Conservation (phyloP, 192 early-diverging fungal species). For the Coemansia sp. region DNA sequence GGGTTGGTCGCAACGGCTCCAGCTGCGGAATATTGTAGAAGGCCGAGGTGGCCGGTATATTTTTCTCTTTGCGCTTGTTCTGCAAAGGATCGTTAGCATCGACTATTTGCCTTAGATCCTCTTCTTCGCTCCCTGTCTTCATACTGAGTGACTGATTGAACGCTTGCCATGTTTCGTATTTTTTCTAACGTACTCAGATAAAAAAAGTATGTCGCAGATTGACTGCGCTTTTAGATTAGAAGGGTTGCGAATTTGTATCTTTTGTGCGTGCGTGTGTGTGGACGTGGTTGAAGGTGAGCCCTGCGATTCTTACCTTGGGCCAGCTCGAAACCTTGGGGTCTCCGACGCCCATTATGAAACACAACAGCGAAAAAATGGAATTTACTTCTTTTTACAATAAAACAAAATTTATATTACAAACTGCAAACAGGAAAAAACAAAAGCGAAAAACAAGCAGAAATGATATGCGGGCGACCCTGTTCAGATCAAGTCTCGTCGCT, state of each 20-base stretch:
- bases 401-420: neutral
- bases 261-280: no score
- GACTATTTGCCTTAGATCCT: neutral
- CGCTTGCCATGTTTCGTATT: slow-evolving; percentile 19
- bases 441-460: neutral
- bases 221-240: no score
- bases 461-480: neutral
- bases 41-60: neutral
- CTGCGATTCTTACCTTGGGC: neutral
- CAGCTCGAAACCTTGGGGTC: neutral
- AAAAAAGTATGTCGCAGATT: no score
- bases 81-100: neutral
- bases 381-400: neutral
- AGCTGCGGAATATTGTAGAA: neutral
- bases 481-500: neutral
- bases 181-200: slow-evolving; percentile 10
- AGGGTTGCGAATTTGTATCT: no score
- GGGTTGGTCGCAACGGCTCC: neutral
- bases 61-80: neutral
- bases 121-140: slow-evolving; percentile 11
- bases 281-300: neutral
- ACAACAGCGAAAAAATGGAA: neutral
- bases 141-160: slow-evolving; percentile 22
- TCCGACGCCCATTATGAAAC: neutral
- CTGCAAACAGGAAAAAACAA: neutral